Base-by-base conservation (phyloP, 805 yeast genomes). In the Groenewaldozyma salmanticensis region DNA sequence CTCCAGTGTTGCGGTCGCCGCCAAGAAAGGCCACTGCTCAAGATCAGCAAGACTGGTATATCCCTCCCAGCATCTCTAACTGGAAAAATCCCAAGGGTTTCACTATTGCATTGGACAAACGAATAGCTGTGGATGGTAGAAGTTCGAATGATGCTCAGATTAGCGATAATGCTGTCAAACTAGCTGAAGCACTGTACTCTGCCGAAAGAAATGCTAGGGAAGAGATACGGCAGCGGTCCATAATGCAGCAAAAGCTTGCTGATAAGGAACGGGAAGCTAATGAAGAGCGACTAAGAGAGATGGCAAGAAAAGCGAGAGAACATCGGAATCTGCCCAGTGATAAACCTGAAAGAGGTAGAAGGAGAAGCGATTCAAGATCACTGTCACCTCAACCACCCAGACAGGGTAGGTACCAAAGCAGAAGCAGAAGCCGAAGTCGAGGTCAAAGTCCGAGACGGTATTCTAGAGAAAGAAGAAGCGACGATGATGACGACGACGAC, bases 71-170 rank as follows among this genome's bases (percentile, higher is more conserved):
- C 1, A 74, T 90, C 0, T 90, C 97, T 1, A 86, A 85, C 58
- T 92, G 97, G 96, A 88, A 87, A 59, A 92, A 92, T 59, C 84
- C 88, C 15, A 81, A 83, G 51, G 96, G 97, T 1, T 85, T 77
- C 55, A 77, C 95, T 1, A 79, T 88, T 35, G 77, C 81, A 1
- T 60, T 88, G 32, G 95, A 87, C 41, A 83, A 81, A 53, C 67
- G 96, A 44, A 65, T 84, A 42, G 79, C 80, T 1, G 70, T 72
- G 11, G 71, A 66, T 41, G 68, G 68, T 0, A 62, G 68, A 2
- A 59, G 64, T 0, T 45, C 54, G 21, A 53, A 57, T 27, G 62
- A 59, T 11, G 60, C 50, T 15, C 60, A 66, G 17, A 70, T 79
- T 39, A 70, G 74, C 43, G 74, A 75, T 42, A 76, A 76, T 35